phyloP scores from a whole-genome alignment of 2,329 filamentous ascomycete genomes.

The Sporothrix sp. region DNA sequence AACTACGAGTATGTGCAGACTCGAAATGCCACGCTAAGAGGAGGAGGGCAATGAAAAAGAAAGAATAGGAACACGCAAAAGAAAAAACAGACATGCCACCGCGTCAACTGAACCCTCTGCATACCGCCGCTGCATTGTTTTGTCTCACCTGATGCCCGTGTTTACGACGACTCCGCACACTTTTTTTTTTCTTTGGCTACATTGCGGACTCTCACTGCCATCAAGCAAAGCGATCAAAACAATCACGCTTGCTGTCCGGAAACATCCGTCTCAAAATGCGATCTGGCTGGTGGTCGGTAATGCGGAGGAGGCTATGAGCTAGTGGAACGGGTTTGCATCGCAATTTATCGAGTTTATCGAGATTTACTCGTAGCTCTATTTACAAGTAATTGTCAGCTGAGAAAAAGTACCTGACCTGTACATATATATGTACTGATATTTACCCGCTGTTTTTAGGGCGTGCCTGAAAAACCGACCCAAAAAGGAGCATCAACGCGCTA shows the following conservation, averaged over 20 bases:
- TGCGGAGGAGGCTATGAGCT: conserved; percentile 3
- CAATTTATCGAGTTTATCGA: conserved; percentile 5
- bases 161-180: no score
- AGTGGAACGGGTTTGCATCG: neutral
- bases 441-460: no score
- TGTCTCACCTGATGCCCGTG: neutral
- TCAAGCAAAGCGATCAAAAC: neutral
- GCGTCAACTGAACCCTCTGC: conserved; percentile 1
- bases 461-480: no score
- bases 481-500: no score
- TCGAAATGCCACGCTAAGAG: no score
- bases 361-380: neutral
- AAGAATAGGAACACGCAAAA: neutral
- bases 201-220: neutral
- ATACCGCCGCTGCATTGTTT: conserved; percentile 6
- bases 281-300: conserved; percentile 3
- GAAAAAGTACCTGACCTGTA: no score
- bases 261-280: neutral
- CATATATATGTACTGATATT: no score
- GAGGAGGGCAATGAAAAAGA: neutral
- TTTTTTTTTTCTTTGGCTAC: no score
- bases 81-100: conserved; percentile 2
- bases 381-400: neutral
- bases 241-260: neutral
- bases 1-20: no score